A percentile compares a stretch with the other conserved stretches of the same genome.
phyloP scores from a whole-genome alignment of 768 basidiomycete genomes.

The Leucosporidium creatinivorum region DNA sequence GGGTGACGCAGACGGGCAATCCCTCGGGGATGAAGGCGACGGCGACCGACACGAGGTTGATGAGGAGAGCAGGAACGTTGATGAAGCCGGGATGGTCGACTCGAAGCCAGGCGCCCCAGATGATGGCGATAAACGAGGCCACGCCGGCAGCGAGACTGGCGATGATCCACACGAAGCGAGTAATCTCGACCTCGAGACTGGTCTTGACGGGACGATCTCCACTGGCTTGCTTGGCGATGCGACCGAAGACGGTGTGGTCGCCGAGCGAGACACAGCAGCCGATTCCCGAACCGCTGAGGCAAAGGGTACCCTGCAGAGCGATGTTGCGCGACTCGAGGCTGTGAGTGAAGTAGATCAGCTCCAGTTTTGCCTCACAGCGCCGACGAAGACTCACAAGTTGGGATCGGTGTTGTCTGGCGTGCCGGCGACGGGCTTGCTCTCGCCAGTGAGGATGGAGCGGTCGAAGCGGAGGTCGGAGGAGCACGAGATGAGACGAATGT shows the following conservation, averaged over 20 bases:
- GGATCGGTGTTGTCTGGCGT: conserved; percentile 48
- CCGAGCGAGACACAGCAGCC: conserved; percentile 24
- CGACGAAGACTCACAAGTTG: conserved; percentile 44
- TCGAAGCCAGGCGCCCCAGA: conserved; percentile 29
- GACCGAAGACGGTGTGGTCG: conserved; percentile 41
- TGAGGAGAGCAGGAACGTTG: conserved; percentile 50
- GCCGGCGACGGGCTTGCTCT: conserved; percentile 43
- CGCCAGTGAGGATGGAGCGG: conserved; percentile 59
- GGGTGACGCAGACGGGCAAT: conserved; percentile 42
- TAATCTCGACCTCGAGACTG: conserved; percentile 53
- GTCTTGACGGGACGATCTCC: conserved; percentile 46
- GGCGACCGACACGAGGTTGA: conserved; percentile 54
- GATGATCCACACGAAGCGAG: conserved; percentile 50
- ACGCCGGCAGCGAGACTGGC: conserved; percentile 6
- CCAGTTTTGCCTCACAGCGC: too few relatives aligned
- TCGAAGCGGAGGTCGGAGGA: conserved; percentile 58
- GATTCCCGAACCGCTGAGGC: conserved; percentile 1
- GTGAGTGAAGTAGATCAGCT: background rate
- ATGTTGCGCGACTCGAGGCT: conserved; percentile 52
- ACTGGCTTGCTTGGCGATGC: conserved; percentile 53
- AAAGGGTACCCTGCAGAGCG: conserved; percentile 48
- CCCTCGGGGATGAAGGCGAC: conserved; percentile 49
- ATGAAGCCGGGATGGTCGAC: conserved; percentile 43
- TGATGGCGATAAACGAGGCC: conserved; percentile 18
- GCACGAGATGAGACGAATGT: conserved; percentile 47